Evolutionary conservation across 345 rosid genomes (phyloP).

Genomic region (Balakata baccata): DNA sequence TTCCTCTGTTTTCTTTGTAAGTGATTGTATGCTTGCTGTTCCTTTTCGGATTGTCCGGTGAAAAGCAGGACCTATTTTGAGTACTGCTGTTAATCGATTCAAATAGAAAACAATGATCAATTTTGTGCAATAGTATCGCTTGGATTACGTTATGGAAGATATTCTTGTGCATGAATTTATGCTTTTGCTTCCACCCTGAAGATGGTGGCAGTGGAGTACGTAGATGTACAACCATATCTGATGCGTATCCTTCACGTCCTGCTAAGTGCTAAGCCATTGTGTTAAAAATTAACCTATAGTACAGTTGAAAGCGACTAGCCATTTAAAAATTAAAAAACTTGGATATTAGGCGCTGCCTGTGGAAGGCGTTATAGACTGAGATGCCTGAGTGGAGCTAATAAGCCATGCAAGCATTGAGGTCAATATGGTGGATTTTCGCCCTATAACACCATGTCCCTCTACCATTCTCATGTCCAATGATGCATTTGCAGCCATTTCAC

Average conservation of each 20-base stretch:
- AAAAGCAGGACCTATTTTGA: background rate
- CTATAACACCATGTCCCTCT: slow-evolving; percentile 30
- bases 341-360: too few species aligned
- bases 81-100: background rate
- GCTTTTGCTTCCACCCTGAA: background rate
- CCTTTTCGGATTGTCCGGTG: background rate
- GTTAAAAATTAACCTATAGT: too few species aligned
- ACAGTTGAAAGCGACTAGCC: too few species aligned
- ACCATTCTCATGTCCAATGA: slow-evolving; percentile 28
- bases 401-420: too few species aligned
- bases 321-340: too few species aligned
- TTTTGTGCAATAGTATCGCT: background rate
- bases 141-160: background rate
- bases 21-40: background rate
- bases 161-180: background rate
- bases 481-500: slow-evolving; percentile 24
- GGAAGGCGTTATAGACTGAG: too few species aligned
- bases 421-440: background rate
- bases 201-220: slow-evolving; percentile 21
- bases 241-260: too few species aligned
- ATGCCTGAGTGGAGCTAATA: too few species aligned
- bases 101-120: background rate
- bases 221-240: background rate
- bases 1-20: background rate
- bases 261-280: too few species aligned